Evolutionary conservation across 2,329 filamentous ascomycete species (phyloP).

Genomic region (Cladophialophora immunda): DNA sequence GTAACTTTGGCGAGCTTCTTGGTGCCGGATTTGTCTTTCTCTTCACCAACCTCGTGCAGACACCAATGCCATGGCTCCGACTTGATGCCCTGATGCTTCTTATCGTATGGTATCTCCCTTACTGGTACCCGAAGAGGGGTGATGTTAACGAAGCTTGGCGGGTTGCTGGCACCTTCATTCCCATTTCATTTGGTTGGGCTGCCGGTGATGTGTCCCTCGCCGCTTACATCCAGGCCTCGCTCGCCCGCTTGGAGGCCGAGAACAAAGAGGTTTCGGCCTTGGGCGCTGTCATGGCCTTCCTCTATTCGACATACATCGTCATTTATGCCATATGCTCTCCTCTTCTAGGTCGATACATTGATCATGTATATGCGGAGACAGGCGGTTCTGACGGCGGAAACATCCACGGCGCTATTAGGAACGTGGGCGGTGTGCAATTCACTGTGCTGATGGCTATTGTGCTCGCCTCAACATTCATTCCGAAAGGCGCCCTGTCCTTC

Average conservation of each 20-base stretch:
- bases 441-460: conserved; percentile 55
- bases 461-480: conserved; percentile 57
- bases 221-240: conserved; percentile 61
- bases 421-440: conserved; percentile 59
- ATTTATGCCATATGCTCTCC: conserved; percentile 57
- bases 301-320: conserved; percentile 60
- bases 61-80: conserved; percentile 62
- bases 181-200: conserved; percentile 61
- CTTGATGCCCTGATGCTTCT: conserved; percentile 57
- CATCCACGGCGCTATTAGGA: conserved; percentile 53
- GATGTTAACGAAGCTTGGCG: conserved; percentile 58
- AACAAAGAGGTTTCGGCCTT: conserved; percentile 58
- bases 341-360: conserved; percentile 57
- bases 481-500: conserved; percentile 53
- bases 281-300: conserved; percentile 61
- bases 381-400: conserved; percentile 46
- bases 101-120: conserved; percentile 60
- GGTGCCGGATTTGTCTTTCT: conserved; percentile 60
- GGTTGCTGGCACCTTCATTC: conserved; percentile 56
- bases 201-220: conserved; percentile 61
- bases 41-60: conserved; percentile 58
- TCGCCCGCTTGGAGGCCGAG: conserved; percentile 56
- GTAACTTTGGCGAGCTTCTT: conserved; percentile 60
- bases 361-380: conserved; percentile 49
- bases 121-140: conserved; percentile 53